Evolutionary conservation across 495 filamentous ascomycete species (phyloP), one percentile per base, ranked within the genome.

Genomic region (Aspergillus affinis): DNA sequence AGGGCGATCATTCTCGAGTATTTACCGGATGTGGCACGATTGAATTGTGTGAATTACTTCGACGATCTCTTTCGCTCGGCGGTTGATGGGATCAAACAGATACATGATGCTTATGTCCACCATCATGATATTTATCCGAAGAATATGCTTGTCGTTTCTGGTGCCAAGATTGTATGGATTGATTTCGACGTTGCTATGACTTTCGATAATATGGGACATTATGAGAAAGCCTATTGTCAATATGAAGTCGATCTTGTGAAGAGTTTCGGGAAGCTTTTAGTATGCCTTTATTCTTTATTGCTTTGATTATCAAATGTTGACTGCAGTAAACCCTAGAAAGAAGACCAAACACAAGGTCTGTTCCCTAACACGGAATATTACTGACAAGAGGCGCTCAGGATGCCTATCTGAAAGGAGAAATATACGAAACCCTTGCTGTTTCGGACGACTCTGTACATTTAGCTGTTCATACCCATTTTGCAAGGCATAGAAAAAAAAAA

Each of bases 161-260:
- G 30, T 9, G 5, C 17, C 4, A 55, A 20, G 20, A n/a, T 55
- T 12, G 52, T 55, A 3, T 55, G 52, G 52, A 55, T 55, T 8
- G 52, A 55, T 41, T 55, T 55, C 26, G 52, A 55, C 18, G 52
- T 55, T 19, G 52, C 52, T 9, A 44, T 26, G 18, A 55, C 52
- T 12, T 55, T 55, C n/a, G 26, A 19, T n/a, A n/a, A 55, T 21
- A 18, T 30, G 23, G 51, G n/a, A 1, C 8, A 7, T 45, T 15
- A 45, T 4, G 29, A 15, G 23, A n/a, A 41, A 2, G 52, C 27
- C 0, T 26, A 26, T 18, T 55, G 27, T 45, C 27, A 45, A 9
- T n/a, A 55, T 20, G 52, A 55, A 44, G 2, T 55, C 7, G 27
- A n/a, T 10, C 52, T 45, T 2, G 52, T 44, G 6, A 12, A 41